Percentiles rank a stretch among this genome's conserved stretches.
Evolutionary conservation across 2,329 filamentous ascomycete species (phyloP).

Genomic region (Pleoardoris graminearum): DNA sequence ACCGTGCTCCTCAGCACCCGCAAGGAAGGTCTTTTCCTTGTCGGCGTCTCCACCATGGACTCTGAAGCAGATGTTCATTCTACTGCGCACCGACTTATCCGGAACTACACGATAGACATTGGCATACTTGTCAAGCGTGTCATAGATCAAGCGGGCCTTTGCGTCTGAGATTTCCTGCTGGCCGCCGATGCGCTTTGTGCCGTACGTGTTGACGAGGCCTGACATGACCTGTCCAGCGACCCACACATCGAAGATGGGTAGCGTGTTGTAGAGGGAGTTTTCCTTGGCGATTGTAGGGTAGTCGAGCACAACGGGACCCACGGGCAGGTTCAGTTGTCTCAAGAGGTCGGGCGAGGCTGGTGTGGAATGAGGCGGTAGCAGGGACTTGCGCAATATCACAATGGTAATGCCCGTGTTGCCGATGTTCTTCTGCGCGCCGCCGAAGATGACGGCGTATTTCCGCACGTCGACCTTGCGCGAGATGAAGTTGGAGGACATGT

Average conservation of each 20-base stretch:
- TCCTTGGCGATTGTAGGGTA: slow-evolving; percentile 89
- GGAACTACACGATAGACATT: slow-evolving; percentile 79
- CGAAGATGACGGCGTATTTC: slow-evolving; percentile 86
- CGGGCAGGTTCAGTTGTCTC: slow-evolving; percentile 72
- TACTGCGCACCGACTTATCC: slow-evolving; percentile 72
- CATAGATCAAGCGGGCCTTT: slow-evolving; percentile 79
- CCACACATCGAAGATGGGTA: slow-evolving; percentile 93
- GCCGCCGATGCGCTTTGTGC: slow-evolving; percentile 69
- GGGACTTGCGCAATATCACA: slow-evolving; percentile 77
- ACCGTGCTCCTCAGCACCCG: slow-evolving; percentile 67
- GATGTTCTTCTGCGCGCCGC: slow-evolving; percentile 91
- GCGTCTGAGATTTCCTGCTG: slow-evolving; percentile 73
- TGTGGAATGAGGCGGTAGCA: slow-evolving; percentile 66
- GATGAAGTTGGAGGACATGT: slow-evolving; percentile 95
- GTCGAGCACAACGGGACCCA: slow-evolving; percentile 77
- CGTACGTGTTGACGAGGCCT: slow-evolving; percentile 67
- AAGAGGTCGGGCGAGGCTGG: slow-evolving; percentile 69
- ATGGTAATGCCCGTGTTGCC: slow-evolving; percentile 85
- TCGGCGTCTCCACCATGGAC: slow-evolving; percentile 67
- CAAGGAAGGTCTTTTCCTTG: slow-evolving; percentile 79
- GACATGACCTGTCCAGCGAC: slow-evolving; percentile 87
- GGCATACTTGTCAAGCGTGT: slow-evolving; percentile 71
- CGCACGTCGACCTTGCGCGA: slow-evolving; percentile 74
- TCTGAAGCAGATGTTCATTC: slow-evolving; percentile 96
- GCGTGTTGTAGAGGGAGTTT: slow-evolving; percentile 93